A percentile compares a stretch with the other conserved stretches of the same genome.
Evolutionary conservation across 352 stramenopile species (phyloP).

Genomic region (Elongisporangium prolatum): DNA sequence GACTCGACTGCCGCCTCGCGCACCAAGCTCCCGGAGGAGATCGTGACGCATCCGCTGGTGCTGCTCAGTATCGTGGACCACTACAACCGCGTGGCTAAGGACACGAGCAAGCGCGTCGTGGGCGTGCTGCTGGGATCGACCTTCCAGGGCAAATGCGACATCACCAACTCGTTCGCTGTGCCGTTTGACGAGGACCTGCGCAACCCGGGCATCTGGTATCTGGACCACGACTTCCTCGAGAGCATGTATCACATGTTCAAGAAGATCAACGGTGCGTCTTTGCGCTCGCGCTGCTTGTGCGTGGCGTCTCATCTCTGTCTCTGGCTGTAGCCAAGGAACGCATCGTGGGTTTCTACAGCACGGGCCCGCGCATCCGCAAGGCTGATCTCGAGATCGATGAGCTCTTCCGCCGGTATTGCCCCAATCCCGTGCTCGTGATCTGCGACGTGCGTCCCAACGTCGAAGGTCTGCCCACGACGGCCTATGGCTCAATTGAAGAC

Average conservation of each 20-base stretch:
- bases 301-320: constrained; percentile 3
- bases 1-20: neutral
- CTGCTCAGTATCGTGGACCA: constrained; percentile 98
- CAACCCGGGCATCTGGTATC: constrained; percentile 98
- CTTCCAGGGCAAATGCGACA: constrained; percentile 92
- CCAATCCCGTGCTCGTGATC: constrained; percentile 97
- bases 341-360: constrained; percentile 99
- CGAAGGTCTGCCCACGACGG: constrained; percentile 95
- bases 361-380: constrained; percentile 95
- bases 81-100: constrained; percentile 98
- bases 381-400: constrained; percentile 95
- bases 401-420: constrained; percentile 93
- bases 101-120: constrained; percentile 98
- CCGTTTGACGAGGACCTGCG: constrained; percentile 98
- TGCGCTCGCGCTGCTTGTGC: neutral
- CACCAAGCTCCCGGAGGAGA: constrained; percentile 79
- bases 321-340: constrained; percentile 89
- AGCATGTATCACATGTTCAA: constrained; percentile 97
- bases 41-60: constrained; percentile 98
- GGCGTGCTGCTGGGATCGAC: constrained; percentile 96
- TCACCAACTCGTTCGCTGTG: constrained; percentile 94
- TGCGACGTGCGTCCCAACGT: constrained; percentile 97
- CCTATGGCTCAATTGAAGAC: constrained; percentile 97
- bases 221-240: constrained; percentile 99
- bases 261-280: constrained; percentile 88